phyloP scores from a whole-genome alignment of 1,284 basidiomycete species.

The Pterula multifida region DNA sequence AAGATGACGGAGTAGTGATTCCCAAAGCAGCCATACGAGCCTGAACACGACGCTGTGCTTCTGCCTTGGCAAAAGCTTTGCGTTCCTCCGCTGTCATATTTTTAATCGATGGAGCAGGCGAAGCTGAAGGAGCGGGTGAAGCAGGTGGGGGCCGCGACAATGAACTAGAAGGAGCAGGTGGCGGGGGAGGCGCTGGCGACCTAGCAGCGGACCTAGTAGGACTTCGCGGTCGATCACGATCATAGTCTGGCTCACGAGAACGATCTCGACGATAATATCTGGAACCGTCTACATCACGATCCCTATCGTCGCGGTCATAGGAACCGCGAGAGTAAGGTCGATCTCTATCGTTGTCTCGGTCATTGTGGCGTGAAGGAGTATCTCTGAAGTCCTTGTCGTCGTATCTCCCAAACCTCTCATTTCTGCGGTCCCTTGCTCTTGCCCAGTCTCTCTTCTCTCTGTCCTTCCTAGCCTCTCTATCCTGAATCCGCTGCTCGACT shows the following conservation, averaged over 20 bases:
- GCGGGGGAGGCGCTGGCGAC: constrained; percentile 31
- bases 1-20: constrained; percentile 9
- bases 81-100: constrained; percentile 84
- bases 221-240: constrained; percentile 26
- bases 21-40: constrained; percentile 86
- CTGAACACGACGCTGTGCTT: constrained; percentile 78
- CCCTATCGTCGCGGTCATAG: constrained; percentile 12
- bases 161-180: constrained; percentile 21
- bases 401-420: constrained; percentile 69
- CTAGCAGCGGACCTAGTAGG: constrained; percentile 26
- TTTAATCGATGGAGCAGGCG: constrained; percentile 43
- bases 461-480: constrained; percentile 65
- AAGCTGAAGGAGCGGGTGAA: constrained; percentile 26
- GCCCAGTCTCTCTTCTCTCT: constrained; percentile 72
- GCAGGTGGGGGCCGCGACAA: constrained; percentile 20
- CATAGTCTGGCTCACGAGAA: constrained; percentile 11
- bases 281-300: constrained; percentile 21
- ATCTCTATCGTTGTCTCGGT: constrained; percentile 24
- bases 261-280: constrained; percentile 18
- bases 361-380: constrained; percentile 26
- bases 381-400: constrained; percentile 34
- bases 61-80: constrained; percentile 66
- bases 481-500: constrained; percentile 78
- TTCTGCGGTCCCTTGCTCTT: constrained; percentile 75
- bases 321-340: constrained; percentile 23